phyloP scores from a whole-genome alignment of 768 basidiomycete species.

The Lentinula sp. region DNA sequence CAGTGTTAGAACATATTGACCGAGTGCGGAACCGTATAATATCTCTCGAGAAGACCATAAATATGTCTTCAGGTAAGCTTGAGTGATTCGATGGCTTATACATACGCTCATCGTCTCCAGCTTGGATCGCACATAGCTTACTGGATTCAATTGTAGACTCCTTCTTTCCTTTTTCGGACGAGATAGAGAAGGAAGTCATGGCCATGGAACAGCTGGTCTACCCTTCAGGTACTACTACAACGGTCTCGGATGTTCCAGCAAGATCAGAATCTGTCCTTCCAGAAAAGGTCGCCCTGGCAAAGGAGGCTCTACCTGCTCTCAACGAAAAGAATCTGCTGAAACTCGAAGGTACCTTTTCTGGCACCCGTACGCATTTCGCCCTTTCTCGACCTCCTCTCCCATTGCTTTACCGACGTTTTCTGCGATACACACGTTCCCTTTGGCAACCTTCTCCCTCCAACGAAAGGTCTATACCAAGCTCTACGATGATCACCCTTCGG shows the following conservation, averaged over 20 bases:
- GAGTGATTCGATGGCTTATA: neutral
- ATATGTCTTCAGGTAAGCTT: conserved; percentile 65
- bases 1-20: conserved; percentile 59
- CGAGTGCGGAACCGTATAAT: conserved; percentile 69
- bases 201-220: conserved; percentile 72
- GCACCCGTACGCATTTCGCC: conserved; percentile 6
- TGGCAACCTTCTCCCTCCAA: neutral
- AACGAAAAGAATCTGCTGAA: neutral
- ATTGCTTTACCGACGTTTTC: conserved; percentile 28
- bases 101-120: conserved; percentile 27
- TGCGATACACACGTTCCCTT: conserved; percentile 22
- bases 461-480: conserved; percentile 1
- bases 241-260: neutral
- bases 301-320: neutral
- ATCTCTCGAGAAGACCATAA: conserved; percentile 52
- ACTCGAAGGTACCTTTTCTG: neutral
- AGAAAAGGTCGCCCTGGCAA: neutral
- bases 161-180: conserved; percentile 80
- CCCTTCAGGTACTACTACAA: conserved; percentile 13
- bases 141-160: conserved; percentile 93
- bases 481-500: conserved; percentile 46
- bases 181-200: conserved; percentile 76
- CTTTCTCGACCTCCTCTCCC: conserved; percentile 25
- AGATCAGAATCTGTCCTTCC: neutral
- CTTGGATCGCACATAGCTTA: conserved; percentile 92